Evolutionary conservation across 2,329 filamentous ascomycete genomes (phyloP), one percentile per base, ranked within the genome.

Genomic region (Penicillium glabrum): DNA sequence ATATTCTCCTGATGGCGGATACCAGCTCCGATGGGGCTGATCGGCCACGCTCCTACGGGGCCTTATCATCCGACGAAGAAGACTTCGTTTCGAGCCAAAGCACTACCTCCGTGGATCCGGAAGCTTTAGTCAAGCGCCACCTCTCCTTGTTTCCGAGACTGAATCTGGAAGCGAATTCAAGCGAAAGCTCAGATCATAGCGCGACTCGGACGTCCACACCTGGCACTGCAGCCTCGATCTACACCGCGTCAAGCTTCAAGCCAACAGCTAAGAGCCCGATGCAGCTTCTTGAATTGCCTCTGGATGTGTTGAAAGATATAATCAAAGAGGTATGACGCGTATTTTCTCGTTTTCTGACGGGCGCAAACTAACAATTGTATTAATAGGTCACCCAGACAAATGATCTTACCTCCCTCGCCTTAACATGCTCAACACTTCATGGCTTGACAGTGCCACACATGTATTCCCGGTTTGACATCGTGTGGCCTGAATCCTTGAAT

Each of bases 401-500:
- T 72, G 90, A 95, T 72, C 80, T 95, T 59, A 91, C 89, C 0
- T 86, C 89, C 14, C 82, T 95, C 41, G 89, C 90, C 14, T 80
- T 91, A 57, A 89, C 89, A 44, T 90, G 91, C 75, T 91, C 90
- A 14, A 86, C 87, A 27, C 82, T 96, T 13, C 89, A 95, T 75
- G 81, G 82, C 44, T 82, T 95, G 53, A 85, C 89, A 0, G 86
- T 91, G 24, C 90, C 90, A 19, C 86, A 88, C 66, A 91, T 95
- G 62, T 95, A 95, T 76, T 89, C 89, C 19, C 85, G 89, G 58
- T 95, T 95, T 74, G 90, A 95, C 69, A 95, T 95, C 61, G 89
- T 93, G 43, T 95, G 91, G 91, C 90, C 90, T 0, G 90, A 93
- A 67, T 85, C 84, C 31, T 82, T 83, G 61, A 60, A 63, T 27